Evolutionary conservation across 2,329 filamentous ascomycete species (phyloP).

Genomic region (Calonectria leucothoes): DNA sequence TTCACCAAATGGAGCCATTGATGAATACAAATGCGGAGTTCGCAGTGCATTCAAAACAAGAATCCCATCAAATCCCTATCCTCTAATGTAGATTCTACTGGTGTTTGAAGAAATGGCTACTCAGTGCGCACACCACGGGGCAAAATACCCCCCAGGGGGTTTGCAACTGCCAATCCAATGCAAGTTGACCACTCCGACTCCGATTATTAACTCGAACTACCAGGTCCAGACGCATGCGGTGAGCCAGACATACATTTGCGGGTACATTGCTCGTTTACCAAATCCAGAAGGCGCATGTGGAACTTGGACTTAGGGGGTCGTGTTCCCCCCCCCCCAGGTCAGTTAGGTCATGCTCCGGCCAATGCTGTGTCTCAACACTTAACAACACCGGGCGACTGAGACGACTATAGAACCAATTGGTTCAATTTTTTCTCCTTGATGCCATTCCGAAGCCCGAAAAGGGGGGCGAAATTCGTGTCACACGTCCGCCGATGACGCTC

Average conservation of each 20-base stretch:
- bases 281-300: neutral
- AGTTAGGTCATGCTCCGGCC: neutral
- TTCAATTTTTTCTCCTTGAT: constrained; percentile 14
- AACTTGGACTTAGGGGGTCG: neutral
- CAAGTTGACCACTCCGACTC: neutral
- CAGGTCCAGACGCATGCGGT: neutral
- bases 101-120: neutral
- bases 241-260: neutral
- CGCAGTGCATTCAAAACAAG: neutral
- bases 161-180: neutral
- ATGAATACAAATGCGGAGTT: neutral
- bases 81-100: neutral
- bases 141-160: neutral
- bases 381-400: neutral
- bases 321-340: neutral
- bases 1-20: neutral
- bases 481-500: constrained; percentile 33
- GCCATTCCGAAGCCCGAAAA: constrained; percentile 32
- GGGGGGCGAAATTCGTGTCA: constrained; percentile 32
- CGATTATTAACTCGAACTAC: neutral
- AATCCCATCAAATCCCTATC: neutral
- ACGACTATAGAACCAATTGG: neutral
- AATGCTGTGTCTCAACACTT: neutral
- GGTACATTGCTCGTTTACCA: too few relatives aligned
- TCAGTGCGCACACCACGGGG: neutral